These are phyloP conservation scores for Debaryomyces castellii DNA, from an alignment of 805 yeast genomes.

Conservation along the genomic window DNA sequence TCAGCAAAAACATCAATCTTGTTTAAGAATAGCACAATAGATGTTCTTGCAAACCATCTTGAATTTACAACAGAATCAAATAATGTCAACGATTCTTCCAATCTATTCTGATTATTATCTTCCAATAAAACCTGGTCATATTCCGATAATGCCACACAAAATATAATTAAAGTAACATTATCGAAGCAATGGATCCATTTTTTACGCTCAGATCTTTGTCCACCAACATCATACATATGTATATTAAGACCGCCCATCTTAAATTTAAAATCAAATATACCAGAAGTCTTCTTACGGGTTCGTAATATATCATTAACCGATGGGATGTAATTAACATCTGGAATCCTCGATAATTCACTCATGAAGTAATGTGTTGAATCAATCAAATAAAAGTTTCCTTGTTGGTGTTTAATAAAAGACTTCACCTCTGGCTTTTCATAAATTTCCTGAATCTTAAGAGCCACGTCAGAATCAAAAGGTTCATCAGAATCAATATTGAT, in stretches of 20 bases:
- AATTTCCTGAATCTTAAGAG: conserved; percentile 47
- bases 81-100: conserved; percentile 77
- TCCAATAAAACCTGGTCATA: conserved; percentile 86
- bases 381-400: conserved; percentile 74
- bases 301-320: conserved; percentile 75
- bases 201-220: conserved; percentile 92
- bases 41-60: conserved; percentile 86
- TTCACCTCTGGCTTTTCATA: conserved; percentile 61
- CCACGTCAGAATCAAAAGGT: conserved; percentile 50
- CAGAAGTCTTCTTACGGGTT: conserved; percentile 89
- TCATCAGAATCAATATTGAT: conserved; percentile 54
- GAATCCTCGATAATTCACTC: conserved; percentile 61
- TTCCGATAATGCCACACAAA: conserved; percentile 88
- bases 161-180: conserved; percentile 83
- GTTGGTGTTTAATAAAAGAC: conserved; percentile 54
- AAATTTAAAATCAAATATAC: conserved; percentile 81
- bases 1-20: conserved; percentile 89
- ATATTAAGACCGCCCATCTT: conserved; percentile 60
- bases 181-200: conserved; percentile 98
- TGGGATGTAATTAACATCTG: conserved; percentile 63
- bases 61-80: conserved; percentile 91
- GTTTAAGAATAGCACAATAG: conserved; percentile 82
- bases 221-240: conserved; percentile 80
- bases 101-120: conserved; percentile 69
- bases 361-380: conserved; percentile 84